Evolutionary conservation across 495 filamentous ascomycete genomes (phyloP), one percentile per base, ranked within the genome.

Genomic region (Hypoxylon lienhwacheense): DNA sequence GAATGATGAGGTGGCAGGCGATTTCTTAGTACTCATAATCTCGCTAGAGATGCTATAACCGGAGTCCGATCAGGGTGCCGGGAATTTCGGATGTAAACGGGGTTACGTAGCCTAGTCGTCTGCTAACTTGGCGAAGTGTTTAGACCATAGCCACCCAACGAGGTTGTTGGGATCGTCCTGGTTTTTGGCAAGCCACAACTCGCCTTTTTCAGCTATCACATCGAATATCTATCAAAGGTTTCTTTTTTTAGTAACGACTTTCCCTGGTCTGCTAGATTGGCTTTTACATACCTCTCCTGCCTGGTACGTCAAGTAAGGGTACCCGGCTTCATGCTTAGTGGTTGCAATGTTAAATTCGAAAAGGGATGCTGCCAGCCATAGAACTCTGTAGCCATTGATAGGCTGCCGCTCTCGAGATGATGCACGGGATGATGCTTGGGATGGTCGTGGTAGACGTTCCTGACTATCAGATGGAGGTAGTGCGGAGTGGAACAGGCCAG

Each of bases 111-210:
- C 12, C 49, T 68, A 76, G 37, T 74, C 73, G 61, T 79, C 76
- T 25, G 85, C 85, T 54, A 90, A 65, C 49, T 88, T 89, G 39
- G 87, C 89, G 73, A 98, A 97, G 72, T 98, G 93, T 66, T 96
- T 95, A 62, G 88, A 93, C 93, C 93, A 98, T 55, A 98, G 95
- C 93, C 93, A 98, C 32, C 93, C 93, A n/a, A 97, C 81, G 54
- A 82, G 76, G 16, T 82, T 77, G 12, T 72, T 74, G 3, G 80
- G 73, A 69, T 98, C 95, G 66, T 98, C 93, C 70, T 98, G 93
- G 65, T 98, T 98, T 66, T 86, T 88, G 5, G 93, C 93, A 22
- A 98, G 84, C 95, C 93, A 98, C 11, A 97, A 84, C 73, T 97
- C 93, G 42, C 93, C 93, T 68, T 97, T 97, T 66, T 95, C 89